Conservation (phyloP, 345 rosid species). For the Arabis alpina region DNA sequence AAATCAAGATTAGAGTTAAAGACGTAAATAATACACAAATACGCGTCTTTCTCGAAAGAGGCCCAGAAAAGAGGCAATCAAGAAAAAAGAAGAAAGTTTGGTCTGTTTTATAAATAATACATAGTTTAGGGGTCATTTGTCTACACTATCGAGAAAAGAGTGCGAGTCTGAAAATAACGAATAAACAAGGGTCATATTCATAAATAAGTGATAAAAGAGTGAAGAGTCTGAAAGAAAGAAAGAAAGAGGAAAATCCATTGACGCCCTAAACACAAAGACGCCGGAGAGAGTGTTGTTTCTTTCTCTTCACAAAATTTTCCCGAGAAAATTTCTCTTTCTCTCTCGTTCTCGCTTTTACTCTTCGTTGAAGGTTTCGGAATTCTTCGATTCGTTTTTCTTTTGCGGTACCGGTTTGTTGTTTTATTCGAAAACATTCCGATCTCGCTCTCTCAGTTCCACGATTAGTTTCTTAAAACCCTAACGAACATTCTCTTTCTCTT, state of each 20-base stretch:
- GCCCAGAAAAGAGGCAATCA: not conserved
- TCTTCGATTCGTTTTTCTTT: slow-evolving; percentile 24
- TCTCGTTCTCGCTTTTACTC: slow-evolving; percentile 10
- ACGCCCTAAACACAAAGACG: slow-evolving; percentile 39
- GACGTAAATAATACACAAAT: not conserved
- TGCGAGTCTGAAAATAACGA: not conserved
- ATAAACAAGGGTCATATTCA: not conserved
- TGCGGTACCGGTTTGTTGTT: slow-evolving; percentile 32
- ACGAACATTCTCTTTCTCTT: slow-evolving; percentile 16
- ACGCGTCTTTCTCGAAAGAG: not conserved
- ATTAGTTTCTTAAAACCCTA: slow-evolving; percentile 18
- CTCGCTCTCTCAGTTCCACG: slow-evolving; percentile 29
- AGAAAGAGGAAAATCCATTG: slow-evolving; percentile 42
- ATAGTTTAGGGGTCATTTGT: not conserved
- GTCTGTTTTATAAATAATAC: too few species aligned
- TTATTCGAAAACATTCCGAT: slow-evolving; percentile 37
- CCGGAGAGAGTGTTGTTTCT: slow-evolving; percentile 27
- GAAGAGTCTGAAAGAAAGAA: slow-evolving; percentile 5
- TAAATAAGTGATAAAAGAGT: slow-evolving; percentile 19
- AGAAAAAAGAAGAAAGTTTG: not conserved
- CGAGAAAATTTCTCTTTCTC: not conserved
- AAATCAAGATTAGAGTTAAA: too few species aligned
- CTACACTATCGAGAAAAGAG: not conserved
- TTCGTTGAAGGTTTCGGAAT: slow-evolving; percentile 24
- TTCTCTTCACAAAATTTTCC: slow-evolving; percentile 20